These are phyloP conservation scores for Withania somnifera DNA, from an alignment of 305 asterid species.

Conservation along the genomic window DNA sequence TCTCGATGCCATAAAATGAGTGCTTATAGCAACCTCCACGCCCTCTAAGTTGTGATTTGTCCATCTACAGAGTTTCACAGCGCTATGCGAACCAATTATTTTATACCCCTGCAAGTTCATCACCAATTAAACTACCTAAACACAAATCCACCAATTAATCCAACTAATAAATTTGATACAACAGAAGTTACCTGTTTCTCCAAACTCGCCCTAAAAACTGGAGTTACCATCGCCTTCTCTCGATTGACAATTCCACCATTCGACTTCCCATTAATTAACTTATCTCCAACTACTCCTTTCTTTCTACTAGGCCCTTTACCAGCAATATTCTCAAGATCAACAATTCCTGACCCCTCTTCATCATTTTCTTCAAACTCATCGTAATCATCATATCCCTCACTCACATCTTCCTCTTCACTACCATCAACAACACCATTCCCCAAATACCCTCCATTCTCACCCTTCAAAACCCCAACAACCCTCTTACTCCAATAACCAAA, in stretches of 20 bases:
- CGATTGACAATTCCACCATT: conserved; percentile 48
- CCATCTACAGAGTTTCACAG: conserved; percentile 95
- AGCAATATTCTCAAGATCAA: conserved; percentile 95
- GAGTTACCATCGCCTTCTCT: conserved; percentile 90
- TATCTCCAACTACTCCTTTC: conserved; percentile 21
- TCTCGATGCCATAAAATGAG: conserved; percentile 85
- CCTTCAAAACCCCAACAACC: conserved; percentile 44
- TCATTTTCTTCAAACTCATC: conserved; percentile 29
- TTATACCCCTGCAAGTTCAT: conserved; percentile 55
- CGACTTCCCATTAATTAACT: conserved; percentile 40
- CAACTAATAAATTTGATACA: background rate
- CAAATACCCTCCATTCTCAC: conserved; percentile 15
- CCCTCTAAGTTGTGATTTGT: conserved; percentile 93
- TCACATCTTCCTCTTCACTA: conserved; percentile 34
- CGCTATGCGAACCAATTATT: conserved; percentile 91
- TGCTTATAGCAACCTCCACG: conserved; percentile 98
- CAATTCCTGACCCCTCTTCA: conserved; percentile 30
- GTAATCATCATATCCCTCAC: conserved; percentile 32
- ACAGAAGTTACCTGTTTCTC: conserved; percentile 61
- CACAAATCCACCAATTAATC: background rate
- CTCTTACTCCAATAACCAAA: conserved; percentile 69
- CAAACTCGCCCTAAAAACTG: conserved; percentile 63
- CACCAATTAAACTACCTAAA: background rate
- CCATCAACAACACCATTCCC: conserved; percentile 26
- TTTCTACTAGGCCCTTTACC: conserved; percentile 78